Percentiles rank a stretch among this genome's conserved stretches.
These are phyloP conservation scores for Nannizzia gypsea DNA, from an alignment of 2,329 filamentous ascomycete genomes.

Conservation along the genomic window DNA sequence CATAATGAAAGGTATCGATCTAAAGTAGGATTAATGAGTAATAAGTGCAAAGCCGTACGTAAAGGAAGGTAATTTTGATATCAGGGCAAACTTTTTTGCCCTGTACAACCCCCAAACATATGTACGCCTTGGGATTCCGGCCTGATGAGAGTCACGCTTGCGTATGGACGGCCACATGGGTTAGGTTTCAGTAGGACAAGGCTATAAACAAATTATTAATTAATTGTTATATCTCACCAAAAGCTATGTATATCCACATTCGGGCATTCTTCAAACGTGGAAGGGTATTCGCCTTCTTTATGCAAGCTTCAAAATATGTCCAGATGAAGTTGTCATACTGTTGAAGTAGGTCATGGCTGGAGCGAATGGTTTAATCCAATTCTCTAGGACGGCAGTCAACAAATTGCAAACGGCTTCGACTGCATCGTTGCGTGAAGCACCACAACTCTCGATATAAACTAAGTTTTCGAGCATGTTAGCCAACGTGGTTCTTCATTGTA, in stretches of 20 bases:
- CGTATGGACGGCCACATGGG: background rate
- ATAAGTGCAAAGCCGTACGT: background rate
- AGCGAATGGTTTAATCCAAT: conserved; percentile 31
- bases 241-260: background rate
- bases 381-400: conserved; percentile 26
- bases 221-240: background rate
- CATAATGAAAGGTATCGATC: background rate
- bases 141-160: background rate
- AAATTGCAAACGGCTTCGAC: conserved; percentile 27
- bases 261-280: background rate
- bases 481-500: background rate
- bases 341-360: conserved; percentile 28
- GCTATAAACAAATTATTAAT: background rate
- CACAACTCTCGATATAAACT: conserved; percentile 36
- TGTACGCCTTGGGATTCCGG: background rate
- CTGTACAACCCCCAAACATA: background rate
- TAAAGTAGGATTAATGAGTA: background rate
- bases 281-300: background rate
- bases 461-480: conserved; percentile 1
- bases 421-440: conserved; percentile 25
- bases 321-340: conserved; percentile 29
- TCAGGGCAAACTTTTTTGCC: conserved; percentile 1
- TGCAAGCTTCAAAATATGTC: conserved; percentile 19
- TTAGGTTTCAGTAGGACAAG: background rate
- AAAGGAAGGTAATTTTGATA: background rate